Percentiles rank a stretch among this genome's conserved stretches.
Evolutionary conservation across 495 filamentous ascomycete genomes (phyloP).

Genomic region (Aspergillus funiculosus): DNA sequence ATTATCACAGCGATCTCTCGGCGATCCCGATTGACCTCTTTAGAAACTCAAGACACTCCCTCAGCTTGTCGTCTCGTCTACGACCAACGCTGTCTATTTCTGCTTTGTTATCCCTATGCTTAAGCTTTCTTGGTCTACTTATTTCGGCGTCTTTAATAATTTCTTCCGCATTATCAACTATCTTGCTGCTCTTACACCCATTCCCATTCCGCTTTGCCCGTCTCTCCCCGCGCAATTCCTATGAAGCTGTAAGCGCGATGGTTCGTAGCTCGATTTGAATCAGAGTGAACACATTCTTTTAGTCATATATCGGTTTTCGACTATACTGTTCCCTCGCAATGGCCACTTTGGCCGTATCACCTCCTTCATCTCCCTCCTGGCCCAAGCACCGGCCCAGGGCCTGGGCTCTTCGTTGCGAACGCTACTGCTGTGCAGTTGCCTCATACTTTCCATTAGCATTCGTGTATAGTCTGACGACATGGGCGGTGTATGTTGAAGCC

Average conservation of each 20-base stretch:
- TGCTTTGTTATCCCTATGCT: no score
- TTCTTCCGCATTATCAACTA: not conserved
- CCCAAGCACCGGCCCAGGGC: conserved; percentile 45
- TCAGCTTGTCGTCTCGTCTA: no score
- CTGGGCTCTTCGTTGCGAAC: conserved; percentile 74
- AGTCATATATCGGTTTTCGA: not conserved
- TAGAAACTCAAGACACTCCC: no score
- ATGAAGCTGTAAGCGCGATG: conserved; percentile 10
- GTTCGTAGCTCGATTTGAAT: conserved; percentile 1
- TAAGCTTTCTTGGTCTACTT: no score
- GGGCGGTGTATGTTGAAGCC: conserved; percentile 84
- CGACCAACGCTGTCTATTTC: no score
- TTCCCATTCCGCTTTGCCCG: not conserved
- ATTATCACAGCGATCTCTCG: not conserved
- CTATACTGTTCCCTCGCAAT: conserved; percentile 19
- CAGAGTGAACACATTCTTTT: not conserved
- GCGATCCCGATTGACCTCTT: no score
- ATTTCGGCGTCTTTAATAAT: no score
- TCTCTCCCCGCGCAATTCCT: not conserved
- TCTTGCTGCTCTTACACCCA: no score
- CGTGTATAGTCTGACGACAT: conserved; percentile 81
- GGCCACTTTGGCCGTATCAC: conserved; percentile 39
- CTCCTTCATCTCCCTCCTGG: conserved; percentile 44
- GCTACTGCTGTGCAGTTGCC: conserved; percentile 69
- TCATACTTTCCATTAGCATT: conserved; percentile 87